These are phyloP conservation scores for Penicillium argentinense DNA, from an alignment of 495 filamentous ascomycete genomes.

Conservation along the genomic window DNA sequence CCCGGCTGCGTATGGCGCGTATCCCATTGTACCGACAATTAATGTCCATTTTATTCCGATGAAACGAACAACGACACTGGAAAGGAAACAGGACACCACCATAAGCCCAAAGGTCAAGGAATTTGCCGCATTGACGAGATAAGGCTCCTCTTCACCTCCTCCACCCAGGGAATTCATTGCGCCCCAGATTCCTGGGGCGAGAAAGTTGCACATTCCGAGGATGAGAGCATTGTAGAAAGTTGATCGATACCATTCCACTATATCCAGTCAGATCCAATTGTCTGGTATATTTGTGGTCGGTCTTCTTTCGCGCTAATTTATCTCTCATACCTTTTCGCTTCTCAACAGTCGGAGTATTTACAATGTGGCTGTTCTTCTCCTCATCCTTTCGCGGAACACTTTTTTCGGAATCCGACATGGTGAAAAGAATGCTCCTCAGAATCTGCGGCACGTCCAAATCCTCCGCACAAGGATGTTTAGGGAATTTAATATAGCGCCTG, in stretches of 20 bases:
- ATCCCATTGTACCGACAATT: conserved; percentile 65
- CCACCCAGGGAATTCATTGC: conserved; percentile 71
- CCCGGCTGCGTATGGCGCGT: conserved; percentile 63
- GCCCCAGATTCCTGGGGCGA: conserved; percentile 65
- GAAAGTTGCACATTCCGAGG: conserved; percentile 61
- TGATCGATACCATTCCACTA: conserved; percentile 65
- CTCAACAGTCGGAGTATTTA: conserved; percentile 1
- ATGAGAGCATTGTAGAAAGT: conserved; percentile 65
- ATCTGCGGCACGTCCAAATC: not conserved
- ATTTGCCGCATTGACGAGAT: conserved; percentile 69
- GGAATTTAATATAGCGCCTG: not conserved
- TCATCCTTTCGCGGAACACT: conserved; percentile 19
- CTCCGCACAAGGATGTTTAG: not conserved
- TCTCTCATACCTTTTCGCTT: conserved; percentile 26
- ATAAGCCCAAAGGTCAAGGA: conserved; percentile 66
- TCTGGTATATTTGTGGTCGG: not conserved
- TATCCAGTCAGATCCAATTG: too few relatives aligned
- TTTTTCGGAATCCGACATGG: conserved; percentile 23
- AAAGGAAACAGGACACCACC: conserved; percentile 60
- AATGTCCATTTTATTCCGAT: conserved; percentile 66
- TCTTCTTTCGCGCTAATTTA: not conserved
- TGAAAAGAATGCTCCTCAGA: not conserved
- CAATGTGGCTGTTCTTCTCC: conserved; percentile 12
- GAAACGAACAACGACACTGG: conserved; percentile 52
- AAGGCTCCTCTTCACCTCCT: conserved; percentile 60